Evolutionary conservation across 2,329 filamentous ascomycete genomes (phyloP).

Genomic region (Exserohilum turcica): DNA sequence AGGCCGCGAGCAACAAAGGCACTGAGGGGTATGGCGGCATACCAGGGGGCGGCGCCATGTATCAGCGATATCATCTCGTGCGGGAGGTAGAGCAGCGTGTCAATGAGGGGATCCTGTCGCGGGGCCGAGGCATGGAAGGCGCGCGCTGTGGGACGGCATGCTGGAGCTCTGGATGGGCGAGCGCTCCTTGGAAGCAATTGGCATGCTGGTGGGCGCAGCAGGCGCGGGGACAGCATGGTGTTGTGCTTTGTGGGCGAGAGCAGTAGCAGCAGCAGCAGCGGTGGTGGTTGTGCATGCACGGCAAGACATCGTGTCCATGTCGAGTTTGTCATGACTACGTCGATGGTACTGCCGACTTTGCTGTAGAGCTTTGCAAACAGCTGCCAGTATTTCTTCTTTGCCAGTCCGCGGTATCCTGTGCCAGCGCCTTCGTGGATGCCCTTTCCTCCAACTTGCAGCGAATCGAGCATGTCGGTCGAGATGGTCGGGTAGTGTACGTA

Average conservation of each 20-base stretch:
- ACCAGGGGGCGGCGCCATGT: slow-evolving; percentile 62
- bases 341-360: slow-evolving; percentile 79
- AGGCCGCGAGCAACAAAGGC: slow-evolving; percentile 57
- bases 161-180: background rate
- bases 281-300: too few species aligned
- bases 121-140: slow-evolving; percentile 58
- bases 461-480: slow-evolving; percentile 93
- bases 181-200: slow-evolving; percentile 30
- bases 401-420: slow-evolving; percentile 68
- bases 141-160: slow-evolving; percentile 34
- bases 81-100: slow-evolving; percentile 51
- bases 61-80: slow-evolving; percentile 57
- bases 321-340: slow-evolving; percentile 97
- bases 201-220: slow-evolving; percentile 29
- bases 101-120: slow-evolving; percentile 46
- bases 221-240: slow-evolving; percentile 31
- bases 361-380: slow-evolving; percentile 83
- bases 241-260: slow-evolving; percentile 9
- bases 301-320: too few species aligned
- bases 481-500: slow-evolving; percentile 99
- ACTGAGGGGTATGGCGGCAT: slow-evolving; percentile 59
- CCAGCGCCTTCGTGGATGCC: slow-evolving; percentile 84
- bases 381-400: slow-evolving; percentile 85
- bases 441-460: slow-evolving; percentile 65
- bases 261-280: too few species aligned